Evolutionary conservation across 1,139 yeast species (phyloP).

Genomic region (Scheffersomyces illinoinensis): DNA sequence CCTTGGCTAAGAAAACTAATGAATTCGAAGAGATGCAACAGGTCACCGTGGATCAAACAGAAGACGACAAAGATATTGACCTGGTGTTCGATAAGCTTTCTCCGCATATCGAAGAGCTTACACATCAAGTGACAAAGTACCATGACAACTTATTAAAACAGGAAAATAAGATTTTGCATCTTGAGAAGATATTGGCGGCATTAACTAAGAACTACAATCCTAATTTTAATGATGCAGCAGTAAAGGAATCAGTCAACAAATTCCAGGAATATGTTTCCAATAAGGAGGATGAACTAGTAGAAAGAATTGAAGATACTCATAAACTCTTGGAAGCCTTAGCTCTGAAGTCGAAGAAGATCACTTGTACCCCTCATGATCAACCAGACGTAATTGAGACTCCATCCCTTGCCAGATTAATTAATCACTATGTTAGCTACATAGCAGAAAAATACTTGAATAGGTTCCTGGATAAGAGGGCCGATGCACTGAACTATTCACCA

Average conservation of each 20-base stretch:
- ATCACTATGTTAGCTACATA: not conserved
- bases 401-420: not conserved
- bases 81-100: slow-evolving; percentile 20
- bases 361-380: not conserved
- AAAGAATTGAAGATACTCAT: slow-evolving; percentile 8
- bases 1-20: slow-evolving; percentile 28
- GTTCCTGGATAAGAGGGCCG: not conserved
- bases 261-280: slow-evolving; percentile 58
- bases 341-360: not conserved
- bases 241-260: slow-evolving; percentile 65
- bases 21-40: slow-evolving; percentile 14
- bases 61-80: slow-evolving; percentile 9
- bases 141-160: slow-evolving; percentile 16
- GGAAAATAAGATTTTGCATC: slow-evolving; percentile 17
- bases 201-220: slow-evolving; percentile 72
- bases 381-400: not conserved
- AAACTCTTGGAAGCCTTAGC: not conserved
- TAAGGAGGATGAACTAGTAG: slow-evolving; percentile 20
- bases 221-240: slow-evolving; percentile 87
- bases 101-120: slow-evolving; percentile 14
- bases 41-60: slow-evolving; percentile 10
- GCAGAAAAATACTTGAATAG: not conserved
- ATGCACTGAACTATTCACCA: not conserved
- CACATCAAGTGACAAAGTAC: slow-evolving; percentile 8
- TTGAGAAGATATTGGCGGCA: slow-evolving; percentile 47